phyloP scores from a whole-genome alignment of 108 stramenopile species.

The Pseudonitzschia delicatissima region DNA sequence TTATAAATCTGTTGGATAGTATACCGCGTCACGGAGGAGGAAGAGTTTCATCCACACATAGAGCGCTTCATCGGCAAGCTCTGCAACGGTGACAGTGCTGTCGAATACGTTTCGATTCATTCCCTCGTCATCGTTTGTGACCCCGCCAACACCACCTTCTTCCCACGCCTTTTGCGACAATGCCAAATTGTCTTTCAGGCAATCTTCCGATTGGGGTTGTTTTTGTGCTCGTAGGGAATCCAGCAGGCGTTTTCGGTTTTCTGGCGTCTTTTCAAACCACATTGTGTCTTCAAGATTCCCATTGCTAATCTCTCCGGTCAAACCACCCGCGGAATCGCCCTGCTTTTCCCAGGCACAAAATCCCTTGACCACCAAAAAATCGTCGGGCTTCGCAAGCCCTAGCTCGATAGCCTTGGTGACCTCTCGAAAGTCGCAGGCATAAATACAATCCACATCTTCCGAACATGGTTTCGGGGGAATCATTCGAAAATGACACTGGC shows the following conservation, averaged over 20 bases:
- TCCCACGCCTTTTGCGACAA: slow-evolving; percentile 30
- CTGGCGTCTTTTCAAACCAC: slow-evolving; percentile 8
- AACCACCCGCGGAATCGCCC: slow-evolving; percentile 4
- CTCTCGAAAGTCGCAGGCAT: slow-evolving; percentile 43
- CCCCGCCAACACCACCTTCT: slow-evolving; percentile 6
- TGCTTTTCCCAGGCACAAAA: slow-evolving; percentile 58
- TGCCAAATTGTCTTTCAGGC: slow-evolving; percentile 25
- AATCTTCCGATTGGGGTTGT: slow-evolving; percentile 8
- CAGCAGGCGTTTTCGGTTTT: not conserved
- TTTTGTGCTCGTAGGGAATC: slow-evolving; percentile 12
- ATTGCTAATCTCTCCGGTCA: slow-evolving; percentile 9
- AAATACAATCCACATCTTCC: slow-evolving; percentile 32
- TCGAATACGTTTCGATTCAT: slow-evolving; percentile 21
- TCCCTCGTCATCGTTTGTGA: not conserved
- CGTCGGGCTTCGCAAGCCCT: slow-evolving; percentile 34
- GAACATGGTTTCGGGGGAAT: slow-evolving; percentile 15
- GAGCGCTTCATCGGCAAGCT: slow-evolving; percentile 45
- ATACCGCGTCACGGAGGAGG: slow-evolving; percentile 11
- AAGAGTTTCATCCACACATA: slow-evolving; percentile 34
- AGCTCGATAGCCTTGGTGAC: slow-evolving; percentile 27
- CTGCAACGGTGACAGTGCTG: slow-evolving; percentile 16
- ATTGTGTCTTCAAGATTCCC: slow-evolving; percentile 7
- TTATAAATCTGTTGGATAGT: not conserved
- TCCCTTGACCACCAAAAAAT: slow-evolving; percentile 57
- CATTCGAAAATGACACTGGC: slow-evolving; percentile 17